Percentiles rank a stretch among this genome's conserved stretches.
Conservation (phyloP, 2,329 filamentous ascomycete species). For the Pseudocercospora macadamiae region DNA sequence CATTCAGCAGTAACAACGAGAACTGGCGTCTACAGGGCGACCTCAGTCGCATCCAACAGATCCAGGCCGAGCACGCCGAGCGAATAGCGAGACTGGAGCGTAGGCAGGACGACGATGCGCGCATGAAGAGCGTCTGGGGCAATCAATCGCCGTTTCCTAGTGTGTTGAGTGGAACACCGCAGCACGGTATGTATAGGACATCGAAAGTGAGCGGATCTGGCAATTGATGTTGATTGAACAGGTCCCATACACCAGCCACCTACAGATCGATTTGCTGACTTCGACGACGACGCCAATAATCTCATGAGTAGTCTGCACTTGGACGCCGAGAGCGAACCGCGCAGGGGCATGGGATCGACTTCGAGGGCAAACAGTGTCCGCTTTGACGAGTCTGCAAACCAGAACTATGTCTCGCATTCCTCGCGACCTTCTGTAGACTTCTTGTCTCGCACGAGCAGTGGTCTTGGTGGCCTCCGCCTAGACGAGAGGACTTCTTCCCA, state of each 20-base stretch:
- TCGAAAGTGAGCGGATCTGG: background rate
- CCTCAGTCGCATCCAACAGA: conserved; percentile 62
- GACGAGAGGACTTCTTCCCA: conserved; percentile 91
- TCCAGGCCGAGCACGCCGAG: conserved; percentile 64
- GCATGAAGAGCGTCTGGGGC: conserved; percentile 83
- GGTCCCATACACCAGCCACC: conserved; percentile 78
- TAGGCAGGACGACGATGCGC: conserved; percentile 64
- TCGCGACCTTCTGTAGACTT: conserved; percentile 84
- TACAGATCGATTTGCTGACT: conserved; percentile 84
- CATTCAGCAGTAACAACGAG: conserved; percentile 51
- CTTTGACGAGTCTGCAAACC: conserved; percentile 93
- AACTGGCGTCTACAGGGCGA: conserved; percentile 67
- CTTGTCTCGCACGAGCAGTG: conserved; percentile 67
- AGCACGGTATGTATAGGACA: conserved; percentile 68
- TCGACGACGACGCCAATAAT: conserved; percentile 83
- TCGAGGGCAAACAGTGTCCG: conserved; percentile 96
- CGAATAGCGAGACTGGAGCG: conserved; percentile 64
- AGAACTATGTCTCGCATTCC: conserved; percentile 84
- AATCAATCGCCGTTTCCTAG: conserved; percentile 86
- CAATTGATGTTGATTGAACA: conserved; percentile 41
- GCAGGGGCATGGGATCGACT: conserved; percentile 70
- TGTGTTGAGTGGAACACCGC: conserved; percentile 77
- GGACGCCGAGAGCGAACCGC: conserved; percentile 83
- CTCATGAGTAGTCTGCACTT: conserved; percentile 80
- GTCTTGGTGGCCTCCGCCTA: conserved; percentile 76